Base-by-base conservation (phyloP, 2,329 filamentous ascomycete species). In the Aureobasidium sp. region DNA sequence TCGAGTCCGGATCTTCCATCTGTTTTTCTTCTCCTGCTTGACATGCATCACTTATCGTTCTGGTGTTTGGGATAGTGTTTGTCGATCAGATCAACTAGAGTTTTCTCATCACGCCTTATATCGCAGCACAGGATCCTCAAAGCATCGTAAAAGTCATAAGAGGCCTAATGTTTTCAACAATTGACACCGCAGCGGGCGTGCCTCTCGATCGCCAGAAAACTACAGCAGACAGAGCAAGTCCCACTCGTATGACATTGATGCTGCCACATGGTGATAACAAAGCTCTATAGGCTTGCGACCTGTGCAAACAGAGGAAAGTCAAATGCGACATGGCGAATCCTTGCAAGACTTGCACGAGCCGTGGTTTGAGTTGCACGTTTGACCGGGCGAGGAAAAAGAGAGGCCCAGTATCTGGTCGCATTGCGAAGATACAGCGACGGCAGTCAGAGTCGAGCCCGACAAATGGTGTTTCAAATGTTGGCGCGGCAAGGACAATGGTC, bases 321-420 rank as follows among this genome's bases (percentile, higher is more conserved):
- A 58, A 70, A 61, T 73, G 70, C 51, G 70, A 70, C 54, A 62
- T 72, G 53, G 66, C 64, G 12, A 64, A 66, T 32, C 69, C 69
- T 29, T 71, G 70, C 51, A 64, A 63, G 44, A 64, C 64, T 29
- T 72, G 70, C 55, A 58, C 64, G n/a, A 62, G 62, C 3, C 68
- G 67, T 60, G 67, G 67, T 11, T 66, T 71, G 53, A 63, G 66
- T 11, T 73, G 70, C 57, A 71, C 70, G 6, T 73, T 70, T 55
- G 64, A 71, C 34, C 64, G 67, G 39, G 68, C 68, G 6, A 68
- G 71, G 54, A 72, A 71, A 57, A 71, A 71, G 53, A 64, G 70
- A 39, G 70, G 70, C 59, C 70, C 61, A 22, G 54, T 55, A 34
- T 55, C 56, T 3, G 70, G 69, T 55, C 68, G 70, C 27, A 63